phyloP scores from a whole-genome alignment of 768 basidiomycete genomes.

The Tricholoma saponaceum region DNA sequence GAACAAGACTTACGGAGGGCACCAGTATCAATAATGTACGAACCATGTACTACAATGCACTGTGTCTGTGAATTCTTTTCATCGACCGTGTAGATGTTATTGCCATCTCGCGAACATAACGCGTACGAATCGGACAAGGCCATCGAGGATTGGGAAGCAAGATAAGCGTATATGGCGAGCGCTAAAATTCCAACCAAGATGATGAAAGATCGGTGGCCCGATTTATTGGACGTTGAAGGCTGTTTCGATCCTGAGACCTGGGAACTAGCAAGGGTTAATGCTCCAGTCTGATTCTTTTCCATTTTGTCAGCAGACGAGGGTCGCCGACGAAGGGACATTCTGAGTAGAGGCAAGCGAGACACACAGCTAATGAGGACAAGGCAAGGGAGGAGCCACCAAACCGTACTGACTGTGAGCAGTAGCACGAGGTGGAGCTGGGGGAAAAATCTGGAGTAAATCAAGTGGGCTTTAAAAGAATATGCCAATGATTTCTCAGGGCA shows the following conservation, averaged over 20 bases:
- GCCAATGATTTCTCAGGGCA: not conserved
- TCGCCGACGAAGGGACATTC: not conserved
- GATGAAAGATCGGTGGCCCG: not conserved
- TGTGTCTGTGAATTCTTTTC: conserved; percentile 44
- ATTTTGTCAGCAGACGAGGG: not conserved
- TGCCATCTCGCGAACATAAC: conserved; percentile 52
- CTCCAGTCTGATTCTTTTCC: not conserved
- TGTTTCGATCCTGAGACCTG: not conserved
- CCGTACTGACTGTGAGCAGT: not conserved
- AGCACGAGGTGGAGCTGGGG: not conserved
- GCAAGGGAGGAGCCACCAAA: not conserved
- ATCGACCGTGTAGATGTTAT: conserved; percentile 68
- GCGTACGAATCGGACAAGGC: conserved; percentile 36
- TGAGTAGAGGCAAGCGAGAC: not conserved
- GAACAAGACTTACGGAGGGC: conserved; percentile 44
- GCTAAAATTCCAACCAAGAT: conserved; percentile 4
- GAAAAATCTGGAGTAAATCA: not conserved
- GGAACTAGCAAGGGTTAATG: not conserved
- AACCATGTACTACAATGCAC: conserved; percentile 57
- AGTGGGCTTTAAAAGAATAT: not conserved
- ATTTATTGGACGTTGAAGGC: not conserved
- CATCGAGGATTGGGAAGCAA: conserved; percentile 5
- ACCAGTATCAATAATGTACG: conserved; percentile 50
- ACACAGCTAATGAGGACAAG: not conserved
- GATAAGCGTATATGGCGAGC: conserved; percentile 8